Percentiles rank a stretch among this genome's conserved stretches.
Evolutionary conservation across 768 basidiomycete species (phyloP).

Genomic region (Calocybe gangraenosa): DNA sequence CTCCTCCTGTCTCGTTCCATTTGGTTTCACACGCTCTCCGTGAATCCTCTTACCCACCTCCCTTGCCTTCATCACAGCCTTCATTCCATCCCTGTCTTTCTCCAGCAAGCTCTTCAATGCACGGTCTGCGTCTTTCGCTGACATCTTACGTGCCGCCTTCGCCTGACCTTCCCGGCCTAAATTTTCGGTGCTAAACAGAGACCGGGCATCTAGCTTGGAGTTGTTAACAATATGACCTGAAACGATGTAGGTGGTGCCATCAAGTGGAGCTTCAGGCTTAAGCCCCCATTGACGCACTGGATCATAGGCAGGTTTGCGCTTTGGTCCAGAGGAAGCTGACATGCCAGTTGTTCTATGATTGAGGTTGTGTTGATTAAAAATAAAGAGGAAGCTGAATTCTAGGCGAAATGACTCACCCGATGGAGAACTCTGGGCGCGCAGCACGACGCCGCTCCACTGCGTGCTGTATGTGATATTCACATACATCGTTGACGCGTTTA

Average conservation of each 20-base stretch:
- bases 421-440: constrained; percentile 80
- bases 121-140: constrained; percentile 56
- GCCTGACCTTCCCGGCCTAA: constrained; percentile 81
- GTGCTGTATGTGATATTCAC: constrained; percentile 87
- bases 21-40: constrained; percentile 12
- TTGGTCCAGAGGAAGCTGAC: constrained; percentile 44
- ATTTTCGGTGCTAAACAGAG: constrained; percentile 59
- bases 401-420: constrained; percentile 50
- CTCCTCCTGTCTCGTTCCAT: constrained; percentile 16
- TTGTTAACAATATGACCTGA: constrained; percentile 72
- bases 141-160: constrained; percentile 60
- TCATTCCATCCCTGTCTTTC: constrained; percentile 67
- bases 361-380: neutral
- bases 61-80: constrained; percentile 56
- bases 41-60: constrained; percentile 29
- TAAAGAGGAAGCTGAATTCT: neutral
- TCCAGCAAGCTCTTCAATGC: constrained; percentile 57
- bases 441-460: constrained; percentile 75
- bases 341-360: constrained; percentile 67
- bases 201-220: constrained; percentile 29
- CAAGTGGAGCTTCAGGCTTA: constrained; percentile 40
- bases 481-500: constrained; percentile 79
- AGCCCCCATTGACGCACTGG: constrained; percentile 75
- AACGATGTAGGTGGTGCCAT: constrained; percentile 72
- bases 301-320: constrained; percentile 58